Evolutionary conservation across 2,329 filamentous ascomycete genomes (phyloP).

Genomic region (Ceratocystis variospora): DNA sequence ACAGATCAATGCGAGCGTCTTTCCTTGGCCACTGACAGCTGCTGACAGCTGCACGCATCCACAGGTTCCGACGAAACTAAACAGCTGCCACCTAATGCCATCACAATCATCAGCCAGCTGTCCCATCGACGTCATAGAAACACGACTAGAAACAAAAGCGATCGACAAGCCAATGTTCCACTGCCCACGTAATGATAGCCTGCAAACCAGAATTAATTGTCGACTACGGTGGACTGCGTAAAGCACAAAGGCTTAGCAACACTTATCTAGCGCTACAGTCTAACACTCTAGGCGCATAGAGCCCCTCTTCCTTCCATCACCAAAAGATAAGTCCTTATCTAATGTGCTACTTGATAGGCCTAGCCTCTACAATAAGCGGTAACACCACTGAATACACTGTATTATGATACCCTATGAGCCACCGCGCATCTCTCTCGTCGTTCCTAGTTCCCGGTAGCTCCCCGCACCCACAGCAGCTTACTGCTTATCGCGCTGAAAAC

Average conservation of each 20-base stretch:
- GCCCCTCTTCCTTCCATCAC: neutral
- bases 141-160: neutral
- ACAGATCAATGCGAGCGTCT: neutral
- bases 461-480: neutral
- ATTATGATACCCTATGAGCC: neutral
- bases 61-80: too few relatives aligned
- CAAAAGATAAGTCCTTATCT: slow-evolving; percentile 1
- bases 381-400: neutral
- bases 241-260: neutral
- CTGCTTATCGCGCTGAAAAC: neutral
- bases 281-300: neutral
- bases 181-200: neutral
- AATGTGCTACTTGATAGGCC: neutral
- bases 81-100: neutral
- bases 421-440: neutral
- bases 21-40: neutral
- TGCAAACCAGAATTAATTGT: neutral
- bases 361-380: neutral
- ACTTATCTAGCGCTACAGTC: neutral
- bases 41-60: neutral
- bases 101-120: neutral
- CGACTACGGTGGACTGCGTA: neutral
- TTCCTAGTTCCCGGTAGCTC: neutral
- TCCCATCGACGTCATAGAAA: neutral
- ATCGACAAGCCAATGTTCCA: neutral